Base-by-base conservation (phyloP, 345 rosid species). In the Nasturtium officinale region DNA sequence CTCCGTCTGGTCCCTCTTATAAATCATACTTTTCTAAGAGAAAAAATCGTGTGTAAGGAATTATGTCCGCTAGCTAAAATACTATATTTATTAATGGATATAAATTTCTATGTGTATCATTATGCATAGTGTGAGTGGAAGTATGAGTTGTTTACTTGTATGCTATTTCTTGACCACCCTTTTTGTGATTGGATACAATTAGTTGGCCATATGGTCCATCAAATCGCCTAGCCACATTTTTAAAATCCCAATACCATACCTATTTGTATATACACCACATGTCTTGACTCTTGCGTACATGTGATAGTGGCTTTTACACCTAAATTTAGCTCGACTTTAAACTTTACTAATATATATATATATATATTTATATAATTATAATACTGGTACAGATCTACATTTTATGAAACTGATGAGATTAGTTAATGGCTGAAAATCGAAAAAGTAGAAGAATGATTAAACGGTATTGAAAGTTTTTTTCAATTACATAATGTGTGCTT, bases 221-320 rank as follows among this genome's bases (percentile, higher is more conserved):
- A 54, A 38, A 77, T 70, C 75, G 62, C 50, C 17, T 67, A 23
- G 43, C 65, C 33, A 43, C 3, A 76, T 53, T 61, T 75, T 69
- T 45, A 54, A 75, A 75, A 69, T 76, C 71, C 75, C 79, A 69
- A 76, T 70, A 69, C 70, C 79, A 76, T 69, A 69, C 70, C 64
- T 76, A 61, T 76, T 8, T 37, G 52, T 62, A 47, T 47, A 69
- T 69, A 62, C 71, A 61, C 52, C 65, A 62, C 65, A 69, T 54
- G 68, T 52, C 43, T 60, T n/a, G n/a, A n/a, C n/a, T n/a, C n/a
- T n/a, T 67, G 69, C 40, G 47, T 75, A 68, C 74, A 68, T 69
- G 75, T 76, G 65, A 76, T 62, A 69, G 75, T 62, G 75, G 26
- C 75, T 76, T 76, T 76, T 48, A 76, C 79, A 69, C 79, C 75